Conservation (phyloP, 352 stramenopile species). For the Globisporangium apiculatum region DNA sequence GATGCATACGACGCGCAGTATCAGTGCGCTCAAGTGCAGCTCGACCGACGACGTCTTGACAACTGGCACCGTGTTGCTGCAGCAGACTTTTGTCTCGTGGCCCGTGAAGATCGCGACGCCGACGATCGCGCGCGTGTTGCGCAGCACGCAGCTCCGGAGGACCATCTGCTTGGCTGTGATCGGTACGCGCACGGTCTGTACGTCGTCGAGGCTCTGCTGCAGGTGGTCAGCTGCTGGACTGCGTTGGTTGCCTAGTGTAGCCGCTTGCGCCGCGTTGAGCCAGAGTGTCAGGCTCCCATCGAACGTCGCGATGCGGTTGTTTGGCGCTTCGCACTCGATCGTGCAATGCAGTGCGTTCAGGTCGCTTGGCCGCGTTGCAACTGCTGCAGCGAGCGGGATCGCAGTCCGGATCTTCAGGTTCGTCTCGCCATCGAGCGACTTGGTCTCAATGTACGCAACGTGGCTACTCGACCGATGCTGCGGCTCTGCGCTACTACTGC, state of each 20-base stretch:
- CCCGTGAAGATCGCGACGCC: constrained; percentile 88
- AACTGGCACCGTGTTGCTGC: constrained; percentile 67
- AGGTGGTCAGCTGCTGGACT: constrained; percentile 6
- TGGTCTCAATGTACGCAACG: constrained; percentile 81
- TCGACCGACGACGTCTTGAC: constrained; percentile 80
- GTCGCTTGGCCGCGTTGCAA: constrained; percentile 20
- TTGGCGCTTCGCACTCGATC: constrained; percentile 73
- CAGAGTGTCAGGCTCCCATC: constrained; percentile 59
- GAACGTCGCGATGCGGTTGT: constrained; percentile 83
- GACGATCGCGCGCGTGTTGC: constrained; percentile 79
- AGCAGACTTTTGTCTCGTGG: constrained; percentile 82
- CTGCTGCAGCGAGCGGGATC: constrained; percentile 39
- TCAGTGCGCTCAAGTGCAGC: constrained; percentile 59
- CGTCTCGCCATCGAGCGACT: constrained; percentile 79
- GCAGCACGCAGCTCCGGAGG: constrained; percentile 81
- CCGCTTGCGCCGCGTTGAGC: constrained; percentile 26
- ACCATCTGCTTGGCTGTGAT: constrained; percentile 87
- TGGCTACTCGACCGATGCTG: constrained; percentile 17
- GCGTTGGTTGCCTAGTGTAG: constrained; percentile 9
- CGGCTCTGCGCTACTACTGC: constrained; percentile 7
- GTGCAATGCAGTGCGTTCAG: constrained; percentile 42
- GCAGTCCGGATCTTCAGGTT: constrained; percentile 80
- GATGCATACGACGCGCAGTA: constrained; percentile 65
- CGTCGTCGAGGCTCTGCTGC: constrained; percentile 24
- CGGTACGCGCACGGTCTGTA: constrained; percentile 33